These are phyloP conservation scores for Prunus campanulata DNA, from an alignment of 306 rosid species.

Conservation along the genomic window DNA sequence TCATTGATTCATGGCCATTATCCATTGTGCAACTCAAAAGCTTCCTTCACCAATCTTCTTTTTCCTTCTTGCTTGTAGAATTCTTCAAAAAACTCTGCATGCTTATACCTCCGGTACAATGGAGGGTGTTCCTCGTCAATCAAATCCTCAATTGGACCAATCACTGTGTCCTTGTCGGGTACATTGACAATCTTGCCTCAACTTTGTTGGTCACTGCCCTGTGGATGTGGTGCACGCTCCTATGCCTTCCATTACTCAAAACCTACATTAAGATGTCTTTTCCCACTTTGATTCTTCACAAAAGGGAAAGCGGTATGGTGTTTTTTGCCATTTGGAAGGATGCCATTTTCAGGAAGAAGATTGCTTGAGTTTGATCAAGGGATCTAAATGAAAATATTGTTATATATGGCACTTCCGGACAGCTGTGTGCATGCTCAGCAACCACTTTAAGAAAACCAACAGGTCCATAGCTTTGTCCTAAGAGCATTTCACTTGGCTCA, in stretches of 20 bases:
- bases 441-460: no score
- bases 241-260: slow-evolving; percentile 50
- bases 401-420: background rate
- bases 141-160: slow-evolving; percentile 43
- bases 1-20: background rate
- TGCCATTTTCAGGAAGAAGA: background rate
- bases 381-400: background rate
- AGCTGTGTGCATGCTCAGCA: background rate
- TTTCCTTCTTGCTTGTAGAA: slow-evolving; percentile 42
- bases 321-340: slow-evolving; percentile 27
- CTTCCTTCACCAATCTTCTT: slow-evolving; percentile 40
- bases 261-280: slow-evolving; percentile 18
- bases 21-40: slow-evolving; percentile 22
- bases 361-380: background rate
- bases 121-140: slow-evolving; percentile 41
- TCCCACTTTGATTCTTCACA: background rate
- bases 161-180: slow-evolving; percentile 26
- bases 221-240: slow-evolving; percentile 41
- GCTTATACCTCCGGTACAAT: slow-evolving; percentile 18
- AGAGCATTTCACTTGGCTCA: no score
- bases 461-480: no score
- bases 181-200: slow-evolving; percentile 39
- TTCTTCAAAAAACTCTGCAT: slow-evolving; percentile 32
- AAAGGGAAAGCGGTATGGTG: slow-evolving; percentile 20
- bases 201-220: slow-evolving; percentile 48